Evolutionary conservation across 208 protist genomes (phyloP), one percentile per base, ranked within the genome.

Genomic region (Crithidia sp.): DNA sequence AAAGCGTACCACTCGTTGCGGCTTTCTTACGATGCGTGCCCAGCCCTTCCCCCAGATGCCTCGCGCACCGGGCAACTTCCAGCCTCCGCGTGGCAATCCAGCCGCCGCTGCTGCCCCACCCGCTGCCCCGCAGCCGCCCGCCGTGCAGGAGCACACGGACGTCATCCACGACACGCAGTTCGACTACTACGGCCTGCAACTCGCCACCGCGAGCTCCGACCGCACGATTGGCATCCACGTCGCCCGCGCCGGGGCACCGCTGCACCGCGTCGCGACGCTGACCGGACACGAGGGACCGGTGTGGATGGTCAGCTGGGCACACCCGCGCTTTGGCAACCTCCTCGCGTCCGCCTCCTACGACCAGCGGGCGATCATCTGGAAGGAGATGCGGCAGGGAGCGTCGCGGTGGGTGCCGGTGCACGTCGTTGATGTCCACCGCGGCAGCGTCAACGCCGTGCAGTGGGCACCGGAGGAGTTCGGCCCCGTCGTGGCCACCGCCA

Each of bases 151-250:
- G 53, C 95, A 98, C 83, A 86, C 95, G 14, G 96, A 98, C 71
- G 83, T 98, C 50, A 89, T 97, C 61, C 99, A 99, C 76, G 99
- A 99, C 83, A 96, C 93, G 10, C 97, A 99, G 88, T 93, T 99
- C 58, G 98, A 99, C 81, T 99, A 99, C 82, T 99, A 99, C 80
- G 98, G 97, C 14, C 90, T 98, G 73, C 77, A 93, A n/a, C 82
- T 99, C n/a, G 99, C 99, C 7, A 99, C 98, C 5, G 97, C 95
- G 59, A 99, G 98, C 40, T 99, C 98, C 0, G 98, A 99, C 76
- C 81, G 93, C 43, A 94, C 94, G n/a, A 93, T 99, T 39, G 96
- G 96, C 71, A 96, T 99, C 54, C 98, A 99, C 81, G 83, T 97
- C 16, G 88, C 97, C 14, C 80, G 70, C 45, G 74, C 67, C 5